Evolutionary conservation across 2,329 filamentous ascomycete genomes (phyloP).

Genomic region (Penicillium sumatraense): DNA sequence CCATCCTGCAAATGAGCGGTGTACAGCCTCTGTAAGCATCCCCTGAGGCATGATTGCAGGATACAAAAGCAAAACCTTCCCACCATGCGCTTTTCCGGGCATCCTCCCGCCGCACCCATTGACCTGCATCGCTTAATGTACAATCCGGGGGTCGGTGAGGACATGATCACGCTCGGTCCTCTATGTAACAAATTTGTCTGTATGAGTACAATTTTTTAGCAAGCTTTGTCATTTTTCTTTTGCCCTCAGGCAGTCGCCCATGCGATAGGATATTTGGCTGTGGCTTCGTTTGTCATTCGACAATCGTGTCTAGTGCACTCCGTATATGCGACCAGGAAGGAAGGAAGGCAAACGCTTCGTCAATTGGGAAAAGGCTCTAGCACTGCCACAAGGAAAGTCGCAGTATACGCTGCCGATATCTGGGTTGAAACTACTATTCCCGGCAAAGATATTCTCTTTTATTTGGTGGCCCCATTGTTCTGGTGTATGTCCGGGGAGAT

Average conservation of each 20-base stretch:
- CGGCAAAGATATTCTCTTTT: conserved; percentile 54
- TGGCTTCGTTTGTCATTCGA: conserved; percentile 35
- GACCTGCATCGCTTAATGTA: conserved; percentile 45
- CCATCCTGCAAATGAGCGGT: background rate
- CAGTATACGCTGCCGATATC: conserved; percentile 57
- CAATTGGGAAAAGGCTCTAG: conserved; percentile 49
- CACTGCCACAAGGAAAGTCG: conserved; percentile 58
- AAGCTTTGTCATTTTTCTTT: conserved; percentile 40
- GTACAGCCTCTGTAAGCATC: conserved; percentile 6
- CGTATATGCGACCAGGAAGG: conserved; percentile 46
- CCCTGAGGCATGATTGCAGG: conserved; percentile 16
- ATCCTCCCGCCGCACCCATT: conserved; percentile 45
- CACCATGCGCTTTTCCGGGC: conserved; percentile 26
- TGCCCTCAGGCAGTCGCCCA: conserved; percentile 44
- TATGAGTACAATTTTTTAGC: conserved; percentile 26
- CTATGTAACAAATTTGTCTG: conserved; percentile 39
- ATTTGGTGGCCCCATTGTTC: conserved; percentile 65
- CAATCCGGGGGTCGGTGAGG: conserved; percentile 37
- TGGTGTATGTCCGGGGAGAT: conserved; percentile 65
- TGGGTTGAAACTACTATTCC: conserved; percentile 57
- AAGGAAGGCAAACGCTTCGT: conserved; percentile 49
- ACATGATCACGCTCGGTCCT: conserved; percentile 36
- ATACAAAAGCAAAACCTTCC: conserved; percentile 18
- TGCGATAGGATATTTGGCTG: conserved; percentile 12
- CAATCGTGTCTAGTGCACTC: conserved; percentile 61